These are phyloP conservation scores for Malassezia obtusa DNA, from an alignment of 1,284 basidiomycete genomes.

Conservation along the genomic window DNA sequence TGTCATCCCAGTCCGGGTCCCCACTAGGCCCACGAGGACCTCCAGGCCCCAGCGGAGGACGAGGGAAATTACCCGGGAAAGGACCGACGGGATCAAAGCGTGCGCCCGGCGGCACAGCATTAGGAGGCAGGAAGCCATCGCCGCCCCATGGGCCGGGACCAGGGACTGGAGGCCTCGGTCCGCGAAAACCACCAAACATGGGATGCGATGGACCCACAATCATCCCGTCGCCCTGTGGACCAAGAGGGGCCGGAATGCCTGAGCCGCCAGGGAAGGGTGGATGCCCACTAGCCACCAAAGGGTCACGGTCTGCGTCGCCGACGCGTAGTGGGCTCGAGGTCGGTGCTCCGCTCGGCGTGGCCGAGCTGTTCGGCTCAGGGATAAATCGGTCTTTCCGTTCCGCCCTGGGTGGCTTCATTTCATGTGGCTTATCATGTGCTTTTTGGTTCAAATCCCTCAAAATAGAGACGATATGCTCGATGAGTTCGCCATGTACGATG, in stretches of 20 bases:
- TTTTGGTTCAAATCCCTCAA: too few species aligned
- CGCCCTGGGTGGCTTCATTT: neutral
- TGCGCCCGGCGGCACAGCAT: constrained; percentile 8
- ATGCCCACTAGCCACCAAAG: constrained; percentile 5
- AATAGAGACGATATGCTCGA: neutral
- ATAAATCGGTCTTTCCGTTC: too few species aligned
- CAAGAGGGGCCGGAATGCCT: neutral
- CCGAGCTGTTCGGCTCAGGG: too few species aligned
- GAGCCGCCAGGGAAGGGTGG: neutral
- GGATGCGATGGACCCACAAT: constrained; percentile 12
- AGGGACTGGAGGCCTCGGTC: neutral
- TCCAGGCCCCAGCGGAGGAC: neutral
- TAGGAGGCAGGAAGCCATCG: constrained; percentile 5
- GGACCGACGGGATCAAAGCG: constrained; percentile 11
- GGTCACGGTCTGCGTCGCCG: constrained; percentile 15
- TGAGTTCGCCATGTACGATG: neutral
- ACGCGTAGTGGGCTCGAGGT: neutral
- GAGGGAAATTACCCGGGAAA: neutral
- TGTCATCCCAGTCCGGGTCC: constrained; percentile 16
- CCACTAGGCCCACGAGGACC: neutral
- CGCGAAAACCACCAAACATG: constrained; percentile 1
- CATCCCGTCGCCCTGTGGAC: constrained; percentile 10
- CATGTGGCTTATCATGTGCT: neutral
- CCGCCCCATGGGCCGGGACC: neutral
- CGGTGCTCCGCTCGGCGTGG: too few species aligned